These are phyloP conservation scores for Colletotrichum caudatum DNA, from an alignment of 2,329 filamentous ascomycete genomes.

Conservation along the genomic window DNA sequence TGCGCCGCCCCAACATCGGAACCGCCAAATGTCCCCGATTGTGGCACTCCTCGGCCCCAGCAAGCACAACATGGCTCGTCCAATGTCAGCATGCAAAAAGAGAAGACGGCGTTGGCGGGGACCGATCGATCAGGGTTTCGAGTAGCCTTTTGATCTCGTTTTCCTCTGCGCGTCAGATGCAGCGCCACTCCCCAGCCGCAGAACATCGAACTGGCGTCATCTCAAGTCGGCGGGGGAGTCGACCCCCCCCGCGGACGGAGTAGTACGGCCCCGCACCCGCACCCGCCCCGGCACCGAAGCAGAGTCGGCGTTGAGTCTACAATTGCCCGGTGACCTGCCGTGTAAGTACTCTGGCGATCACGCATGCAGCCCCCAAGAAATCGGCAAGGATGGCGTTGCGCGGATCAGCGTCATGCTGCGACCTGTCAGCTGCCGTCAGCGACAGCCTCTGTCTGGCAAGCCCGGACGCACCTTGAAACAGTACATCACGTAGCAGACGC, in stretches of 20 bases:
- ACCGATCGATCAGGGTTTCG: background rate
- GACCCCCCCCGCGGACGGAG: constrained; percentile 1
- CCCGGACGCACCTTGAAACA: constrained; percentile 18
- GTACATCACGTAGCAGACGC: constrained; percentile 7
- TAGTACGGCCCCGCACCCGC: constrained; percentile 35
- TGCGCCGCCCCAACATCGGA: constrained; percentile 16
- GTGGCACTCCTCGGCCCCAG: constrained; percentile 5
- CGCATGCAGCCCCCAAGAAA: background rate
- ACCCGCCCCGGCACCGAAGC: constrained; percentile 1
- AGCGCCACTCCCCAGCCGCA: constrained; percentile 23
- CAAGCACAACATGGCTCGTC: constrained; percentile 10
- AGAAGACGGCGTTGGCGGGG: background rate
- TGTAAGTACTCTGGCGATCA: background rate
- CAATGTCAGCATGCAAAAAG: constrained; percentile 28
- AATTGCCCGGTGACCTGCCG: constrained; percentile 13
- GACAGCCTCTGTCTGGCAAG: background rate
- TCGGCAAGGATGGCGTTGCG: constrained; percentile 3
- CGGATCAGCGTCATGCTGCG: background rate
- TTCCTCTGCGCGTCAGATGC: background rate
- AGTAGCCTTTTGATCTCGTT: background rate
- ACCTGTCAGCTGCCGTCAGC: background rate
- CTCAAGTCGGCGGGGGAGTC: background rate
- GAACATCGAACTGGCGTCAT: constrained; percentile 20
- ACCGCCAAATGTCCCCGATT: constrained; percentile 9
- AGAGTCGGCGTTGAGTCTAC: background rate